Evolutionary conservation across 2,329 filamentous ascomycete genomes (phyloP), one percentile per base, ranked within the genome.

Genomic region (Trichoderma cornu-damae): DNA sequence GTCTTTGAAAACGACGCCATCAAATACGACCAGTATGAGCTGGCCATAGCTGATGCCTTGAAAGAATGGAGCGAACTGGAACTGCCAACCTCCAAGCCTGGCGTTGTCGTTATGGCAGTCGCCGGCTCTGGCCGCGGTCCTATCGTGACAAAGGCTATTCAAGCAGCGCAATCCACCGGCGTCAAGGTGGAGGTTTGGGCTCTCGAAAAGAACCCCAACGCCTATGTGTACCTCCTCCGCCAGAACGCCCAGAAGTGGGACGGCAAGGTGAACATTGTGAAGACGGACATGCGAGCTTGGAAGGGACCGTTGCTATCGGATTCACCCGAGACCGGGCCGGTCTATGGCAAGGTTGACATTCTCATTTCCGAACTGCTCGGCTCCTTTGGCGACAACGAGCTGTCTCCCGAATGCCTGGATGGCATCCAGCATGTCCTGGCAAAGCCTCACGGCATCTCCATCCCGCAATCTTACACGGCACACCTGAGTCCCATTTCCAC

Each of bases 1-100:
- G 93, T 97, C 2, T 99, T 99, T 67, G 94, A 99, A 71, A 95
- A 95, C 64, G 95, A 99, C 62, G 94, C 94, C 0, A 89, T 99
- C 73, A 99, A 99, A 73, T 99, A 99, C 70, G 86, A 91, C 62
- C 95, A 93, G 79, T 99, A 99, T 69, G 91, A 97, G 70, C 79
- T 81, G 44, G 94, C 94, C 12, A 87, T 95, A 57, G 83, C 84
- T 3, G 84, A 89, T 62, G 93, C 94, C 0, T 78, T 99, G 61
- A 79, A 76, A 11, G 92, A 97, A 67, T 95, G 94, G 87, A 80
- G 80, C 59, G 74, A 79, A 35, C 79, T 89, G 59, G 78, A 82
- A 30, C 91, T 90, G 68, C 86, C 90, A 0, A 89, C 86, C 0
- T 87, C 87, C 11, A 79, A 81, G 8, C 80, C 84, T 47, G 87